These are phyloP conservation scores for Rhizopogon vesiculosus DNA, from an alignment of 768 basidiomycete genomes.

Conservation along the genomic window DNA sequence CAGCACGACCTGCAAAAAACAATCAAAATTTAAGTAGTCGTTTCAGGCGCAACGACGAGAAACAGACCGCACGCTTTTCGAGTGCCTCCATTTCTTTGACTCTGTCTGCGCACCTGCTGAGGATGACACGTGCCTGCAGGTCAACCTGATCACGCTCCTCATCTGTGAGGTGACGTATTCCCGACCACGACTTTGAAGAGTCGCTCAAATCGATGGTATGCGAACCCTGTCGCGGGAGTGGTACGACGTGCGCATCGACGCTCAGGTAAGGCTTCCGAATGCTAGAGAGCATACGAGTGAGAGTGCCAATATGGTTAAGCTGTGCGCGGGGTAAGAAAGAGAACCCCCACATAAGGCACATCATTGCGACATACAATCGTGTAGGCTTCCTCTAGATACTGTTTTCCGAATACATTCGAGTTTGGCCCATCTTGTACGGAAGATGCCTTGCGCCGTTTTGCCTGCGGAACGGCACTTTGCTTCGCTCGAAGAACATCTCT, in stretches of 20 bases:
- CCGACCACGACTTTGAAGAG: conserved; percentile 51
- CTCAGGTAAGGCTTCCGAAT: conserved; percentile 88
- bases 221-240: conserved; percentile 43
- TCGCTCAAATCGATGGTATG: conserved; percentile 54
- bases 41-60: conserved; percentile 10
- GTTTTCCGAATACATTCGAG: conserved; percentile 46
- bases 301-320: conserved; percentile 69
- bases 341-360: background rate
- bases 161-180: conserved; percentile 72
- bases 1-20: conserved; percentile 50
- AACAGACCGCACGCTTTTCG: conserved; percentile 72
- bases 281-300: conserved; percentile 66
- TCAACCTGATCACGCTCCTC: conserved; percentile 96
- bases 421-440: conserved; percentile 33
- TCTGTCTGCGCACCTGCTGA: conserved; percentile 81
- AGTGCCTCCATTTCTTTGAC: conserved; percentile 84
- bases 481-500: conserved; percentile 45
- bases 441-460: conserved; percentile 46
- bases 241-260: conserved; percentile 55
- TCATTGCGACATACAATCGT: conserved; percentile 44
- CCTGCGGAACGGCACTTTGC: conserved; percentile 34
- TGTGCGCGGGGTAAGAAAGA: conserved; percentile 22
- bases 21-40: conserved; percentile 10
- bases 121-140: conserved; percentile 80
- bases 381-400: conserved; percentile 74